Evolutionary conservation across 371 early-diverging fungal species (phyloP), one percentile per base, ranked within the genome.

Genomic region (Neoconidiobolus thromboides): DNA sequence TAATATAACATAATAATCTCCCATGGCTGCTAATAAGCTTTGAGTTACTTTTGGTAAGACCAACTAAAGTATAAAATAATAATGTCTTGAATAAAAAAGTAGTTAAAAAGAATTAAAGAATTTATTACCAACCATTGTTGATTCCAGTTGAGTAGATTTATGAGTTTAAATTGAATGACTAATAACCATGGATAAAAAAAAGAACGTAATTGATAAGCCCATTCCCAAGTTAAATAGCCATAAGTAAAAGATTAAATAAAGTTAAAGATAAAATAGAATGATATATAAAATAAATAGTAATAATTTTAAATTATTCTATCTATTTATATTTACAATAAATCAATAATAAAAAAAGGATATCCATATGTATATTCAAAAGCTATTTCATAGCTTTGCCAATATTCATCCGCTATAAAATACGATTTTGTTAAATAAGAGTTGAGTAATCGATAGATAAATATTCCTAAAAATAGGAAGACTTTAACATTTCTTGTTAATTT

Each of bases 161-260:
- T 15, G 9, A 12, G 7, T 43, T 43, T 3, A 57, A 57, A 57
- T 9, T 68, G 9, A 90, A 55, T 0, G 67, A 9, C 53, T 76
- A 72, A 69, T 88, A 96, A n/a, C 83, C 65, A 60, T 0, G 96
- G 96, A 73, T 92, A 86, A 37, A 80, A 66, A 63, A 76, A 79
- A 43, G 86, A 81, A 41, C 93, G 72, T 44, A 93, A 73, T 65
- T 71, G 62, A n/a, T 71, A 69, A 56, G 65, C 65, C 94, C 93
- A 93, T 68, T 93, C 93, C 93, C 95, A 95, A 2, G 94, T 91
- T 64, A 85, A 63, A 61, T 85, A 85, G 1, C 96, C 95, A 66
- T 83, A 81, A 43, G 71, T 74, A 60, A 55, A 55, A 48, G 43
- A 57, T 47, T 43, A n/a, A 36, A 55, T 67, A 37, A 54, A 59